Evolutionary conservation across 768 basidiomycete species (phyloP), one percentile per base, ranked within the genome.

Genomic region (Tulasnella sp.): DNA sequence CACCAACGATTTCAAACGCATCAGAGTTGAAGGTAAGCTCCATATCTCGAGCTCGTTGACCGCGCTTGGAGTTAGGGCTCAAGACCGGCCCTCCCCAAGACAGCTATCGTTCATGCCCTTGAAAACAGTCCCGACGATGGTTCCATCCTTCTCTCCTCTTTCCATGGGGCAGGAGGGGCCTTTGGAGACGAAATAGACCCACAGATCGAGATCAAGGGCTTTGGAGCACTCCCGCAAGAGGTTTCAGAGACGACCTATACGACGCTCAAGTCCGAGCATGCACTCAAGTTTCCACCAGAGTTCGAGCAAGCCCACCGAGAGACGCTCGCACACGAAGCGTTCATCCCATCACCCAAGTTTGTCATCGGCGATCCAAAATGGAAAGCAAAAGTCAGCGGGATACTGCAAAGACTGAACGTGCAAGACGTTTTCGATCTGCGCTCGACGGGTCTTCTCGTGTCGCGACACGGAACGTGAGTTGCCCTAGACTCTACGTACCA

Each of bases 121-220:
- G 40, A 42, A 70, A 42, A 70, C 69, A 38, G 36, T 37, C 69
- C 69, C 37, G 69, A 70, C n/a, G 69, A 70, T 42, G 69, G 69
- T 9, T 42, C 37, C 19, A 36, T 70, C 37, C 69, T 70, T 37
- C 37, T 38, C 37, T 17, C 69, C 12, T 29, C 69, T 22, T 70
- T 70, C 69, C 37, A 42, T 25, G 40, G 69, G 2, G 69, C 69
- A 38, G 69, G 69, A 70, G 69, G 69, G 31, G 19, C 69, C 5
- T 70, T 70, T 25, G 69, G 69, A 17, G 69, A 70, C 40, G 69
- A 38, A n/a, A 25, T 70, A 70, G 37, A 38, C n/a, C 69, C 69
- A n/a, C 1, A 11, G 15, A 22, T 70, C 11, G 36, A 34, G 31
- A 70, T 70, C 40, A 42, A 38, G 7, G 69, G 29, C 69, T 70